phyloP scores from a whole-genome alignment of 257 asterid species.

The Scutellaria barbata region DNA sequence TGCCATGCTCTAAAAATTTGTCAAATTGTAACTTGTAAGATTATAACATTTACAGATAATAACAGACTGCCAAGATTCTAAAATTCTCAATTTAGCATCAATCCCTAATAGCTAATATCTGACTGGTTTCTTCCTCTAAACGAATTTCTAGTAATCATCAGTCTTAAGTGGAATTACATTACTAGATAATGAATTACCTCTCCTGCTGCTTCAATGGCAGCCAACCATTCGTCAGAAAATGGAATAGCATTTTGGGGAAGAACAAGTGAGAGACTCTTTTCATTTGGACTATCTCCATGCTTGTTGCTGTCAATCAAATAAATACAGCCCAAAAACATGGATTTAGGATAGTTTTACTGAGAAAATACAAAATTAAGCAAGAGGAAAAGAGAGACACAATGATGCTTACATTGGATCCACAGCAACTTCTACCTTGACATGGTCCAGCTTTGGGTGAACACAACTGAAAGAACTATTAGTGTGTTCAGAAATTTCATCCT shows the following conservation, averaged over 20 bases:
- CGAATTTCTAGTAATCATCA: neutral
- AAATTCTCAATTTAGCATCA: conserved; percentile 21
- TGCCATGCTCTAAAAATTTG: neutral
- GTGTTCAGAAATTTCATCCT: conserved; percentile 37
- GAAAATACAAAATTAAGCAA: conserved; percentile 30
- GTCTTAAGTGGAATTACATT: too few relatives aligned
- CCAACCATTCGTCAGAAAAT: conserved; percentile 98
- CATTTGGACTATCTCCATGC: conserved; percentile 38
- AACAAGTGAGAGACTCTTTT: conserved; percentile 39
- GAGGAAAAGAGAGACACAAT: neutral
- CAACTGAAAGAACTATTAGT: conserved; percentile 39
- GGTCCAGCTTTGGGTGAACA: conserved; percentile 35
- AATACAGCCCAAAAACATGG: conserved; percentile 11
- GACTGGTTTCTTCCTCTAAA: conserved; percentile 23
- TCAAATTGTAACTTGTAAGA: conserved; percentile 8
- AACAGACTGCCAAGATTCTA: conserved; percentile 13
- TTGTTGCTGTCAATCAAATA: conserved; percentile 49
- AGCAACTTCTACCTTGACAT: conserved; percentile 41
- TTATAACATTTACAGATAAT: neutral
- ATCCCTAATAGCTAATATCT: conserved; percentile 4
- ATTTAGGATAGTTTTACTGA: conserved; percentile 28
- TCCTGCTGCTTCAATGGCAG: conserved; percentile 98
- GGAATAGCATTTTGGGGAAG: conserved; percentile 74
- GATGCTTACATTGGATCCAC: conserved; percentile 53
- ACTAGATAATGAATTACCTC: conserved; percentile 58